phyloP scores from a whole-genome alignment of 2,329 filamentous ascomycete genomes.

The Monosporascus ibericus region DNA sequence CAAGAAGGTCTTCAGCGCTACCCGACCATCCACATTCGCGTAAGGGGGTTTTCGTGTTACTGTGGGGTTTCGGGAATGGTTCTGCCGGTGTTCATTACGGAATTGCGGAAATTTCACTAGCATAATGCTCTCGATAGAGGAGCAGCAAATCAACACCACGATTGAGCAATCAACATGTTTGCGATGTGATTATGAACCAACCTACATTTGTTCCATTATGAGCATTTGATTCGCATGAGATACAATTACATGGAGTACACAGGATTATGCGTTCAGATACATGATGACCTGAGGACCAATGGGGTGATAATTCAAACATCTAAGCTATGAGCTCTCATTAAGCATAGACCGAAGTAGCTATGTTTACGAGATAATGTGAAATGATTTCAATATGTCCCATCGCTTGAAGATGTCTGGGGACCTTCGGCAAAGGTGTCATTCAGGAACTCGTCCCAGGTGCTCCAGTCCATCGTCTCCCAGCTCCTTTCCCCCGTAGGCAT shows the following conservation, averaged over 20 bases:
- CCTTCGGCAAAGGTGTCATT: conserved; percentile 31
- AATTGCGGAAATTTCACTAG: conserved; percentile 52
- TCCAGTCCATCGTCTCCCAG: conserved; percentile 26
- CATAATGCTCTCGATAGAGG: conserved; percentile 46
- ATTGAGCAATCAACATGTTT: conserved; percentile 10
- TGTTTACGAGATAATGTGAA: not conserved
- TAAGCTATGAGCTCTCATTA: not conserved
- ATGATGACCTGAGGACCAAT: not conserved
- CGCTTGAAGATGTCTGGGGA: conserved; percentile 19
- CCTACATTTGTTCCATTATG: not conserved
- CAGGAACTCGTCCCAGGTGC: conserved; percentile 40
- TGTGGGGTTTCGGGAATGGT: conserved; percentile 45
- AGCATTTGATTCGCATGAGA: too few relatives aligned
- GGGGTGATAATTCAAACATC: not conserved
- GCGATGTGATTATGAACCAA: not conserved
- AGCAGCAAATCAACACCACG: conserved; percentile 23
- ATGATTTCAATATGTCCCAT: conserved; percentile 2
- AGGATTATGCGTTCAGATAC: too few relatives aligned
- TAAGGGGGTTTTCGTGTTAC: conserved; percentile 57
- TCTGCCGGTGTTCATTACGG: conserved; percentile 56
- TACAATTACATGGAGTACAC: too few relatives aligned
- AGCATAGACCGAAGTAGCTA: not conserved
- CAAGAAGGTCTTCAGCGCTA: conserved; percentile 90
- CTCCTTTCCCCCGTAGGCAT: conserved; percentile 13
- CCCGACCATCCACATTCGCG: conserved; percentile 95